phyloP scores from a whole-genome alignment of 2,329 filamentous ascomycete species.

The Monosporascus sp. region DNA sequence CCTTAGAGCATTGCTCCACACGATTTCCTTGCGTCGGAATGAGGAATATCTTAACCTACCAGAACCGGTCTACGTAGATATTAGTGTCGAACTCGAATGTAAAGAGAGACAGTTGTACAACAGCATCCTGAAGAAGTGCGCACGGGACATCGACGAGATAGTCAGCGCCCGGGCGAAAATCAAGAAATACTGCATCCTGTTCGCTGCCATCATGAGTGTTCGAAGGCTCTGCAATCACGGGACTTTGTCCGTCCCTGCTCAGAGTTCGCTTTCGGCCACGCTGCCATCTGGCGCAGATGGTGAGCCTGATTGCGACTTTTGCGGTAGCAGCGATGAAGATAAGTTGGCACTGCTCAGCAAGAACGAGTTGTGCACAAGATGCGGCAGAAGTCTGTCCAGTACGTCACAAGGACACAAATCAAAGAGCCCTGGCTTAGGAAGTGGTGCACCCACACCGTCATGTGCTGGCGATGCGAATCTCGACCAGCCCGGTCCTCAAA shows the following conservation, averaged over 20 bases:
- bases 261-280: background rate
- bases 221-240: background rate
- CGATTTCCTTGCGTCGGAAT: background rate
- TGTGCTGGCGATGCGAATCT: too few species aligned
- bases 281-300: background rate
- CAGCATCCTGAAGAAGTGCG: background rate
- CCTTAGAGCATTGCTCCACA: background rate
- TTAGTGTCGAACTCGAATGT: background rate
- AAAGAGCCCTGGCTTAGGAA: too few species aligned
- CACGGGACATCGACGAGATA: background rate
- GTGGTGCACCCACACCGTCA: too few species aligned
- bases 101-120: background rate
- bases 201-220: background rate
- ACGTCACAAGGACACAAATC: too few species aligned
- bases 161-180: background rate
- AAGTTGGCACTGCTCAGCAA: too few species aligned
- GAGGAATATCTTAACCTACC: background rate
- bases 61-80: background rate
- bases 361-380: too few species aligned
- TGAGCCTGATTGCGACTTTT: background rate
- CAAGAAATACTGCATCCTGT: background rate
- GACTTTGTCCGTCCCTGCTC: background rate
- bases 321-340: too few species aligned
- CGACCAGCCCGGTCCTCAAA: too few species aligned
- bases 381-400: too few species aligned